These are phyloP conservation scores for Andrographis paniculata DNA, from an alignment of 305 asterid genomes.

Conservation along the genomic window DNA sequence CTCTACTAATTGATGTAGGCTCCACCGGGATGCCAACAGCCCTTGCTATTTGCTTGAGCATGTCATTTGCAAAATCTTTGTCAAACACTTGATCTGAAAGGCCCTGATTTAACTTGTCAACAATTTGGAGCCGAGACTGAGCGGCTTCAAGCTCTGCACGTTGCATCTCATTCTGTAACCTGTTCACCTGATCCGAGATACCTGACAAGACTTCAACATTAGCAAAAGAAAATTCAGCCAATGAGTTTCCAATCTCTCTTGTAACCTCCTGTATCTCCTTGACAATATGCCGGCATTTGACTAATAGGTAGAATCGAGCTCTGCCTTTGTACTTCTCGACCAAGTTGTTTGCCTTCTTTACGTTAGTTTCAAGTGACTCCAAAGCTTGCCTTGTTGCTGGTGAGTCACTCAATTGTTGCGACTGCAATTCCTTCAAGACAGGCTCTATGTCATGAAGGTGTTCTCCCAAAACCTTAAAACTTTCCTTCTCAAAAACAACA, in stretches of 20 bases:
- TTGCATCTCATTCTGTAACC: slow-evolving; percentile 59
- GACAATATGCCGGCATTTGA: slow-evolving; percentile 53
- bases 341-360: slow-evolving; percentile 44
- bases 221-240: slow-evolving; percentile 40
- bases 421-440: slow-evolving; percentile 44
- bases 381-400: slow-evolving; percentile 48
- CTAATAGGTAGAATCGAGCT: slow-evolving; percentile 45
- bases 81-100: slow-evolving; percentile 32
- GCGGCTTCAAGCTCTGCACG: slow-evolving; percentile 43
- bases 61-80: slow-evolving; percentile 44
- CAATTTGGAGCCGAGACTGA: slow-evolving; percentile 32
- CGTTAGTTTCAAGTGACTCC: slow-evolving; percentile 43
- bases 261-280: slow-evolving; percentile 56
- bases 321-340: slow-evolving; percentile 48
- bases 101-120: slow-evolving; percentile 46
- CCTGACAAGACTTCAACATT: slow-evolving; percentile 44
- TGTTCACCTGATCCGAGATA: slow-evolving; percentile 39
- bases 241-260: slow-evolving; percentile 42
- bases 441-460: slow-evolving; percentile 46
- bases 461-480: slow-evolving; percentile 38
- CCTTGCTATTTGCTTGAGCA: slow-evolving; percentile 38
- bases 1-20: slow-evolving; percentile 44
- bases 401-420: slow-evolving; percentile 33
- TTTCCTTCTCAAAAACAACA: slow-evolving; percentile 46
- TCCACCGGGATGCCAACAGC: slow-evolving; percentile 51